These are phyloP conservation scores for Emericellopsis cladophorae DNA, from an alignment of 2,329 filamentous ascomycete genomes.

Conservation along the genomic window DNA sequence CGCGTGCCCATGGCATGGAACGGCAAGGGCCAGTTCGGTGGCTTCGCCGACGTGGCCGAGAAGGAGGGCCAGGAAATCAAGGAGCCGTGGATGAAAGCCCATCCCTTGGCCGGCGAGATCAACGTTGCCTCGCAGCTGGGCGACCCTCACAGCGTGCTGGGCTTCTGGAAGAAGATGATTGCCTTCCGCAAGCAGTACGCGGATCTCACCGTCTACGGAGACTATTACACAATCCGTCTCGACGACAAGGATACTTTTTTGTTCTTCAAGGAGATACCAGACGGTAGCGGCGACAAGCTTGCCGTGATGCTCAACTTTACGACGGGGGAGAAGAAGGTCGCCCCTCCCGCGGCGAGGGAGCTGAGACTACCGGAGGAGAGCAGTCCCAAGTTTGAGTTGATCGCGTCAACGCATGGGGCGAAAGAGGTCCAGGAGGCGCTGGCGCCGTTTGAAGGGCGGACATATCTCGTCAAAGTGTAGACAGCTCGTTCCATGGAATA, in stretches of 20 bases:
- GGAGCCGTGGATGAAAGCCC: constrained; percentile 6
- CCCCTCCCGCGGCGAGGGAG: constrained; percentile 8
- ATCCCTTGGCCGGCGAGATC: constrained; percentile 4
- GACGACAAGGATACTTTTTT: constrained; percentile 9
- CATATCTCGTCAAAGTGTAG: constrained; percentile 10
- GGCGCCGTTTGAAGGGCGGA: constrained; percentile 16
- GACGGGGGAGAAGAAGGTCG: constrained; percentile 12
- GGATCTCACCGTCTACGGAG: constrained; percentile 19
- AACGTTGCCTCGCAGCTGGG: constrained; percentile 4
- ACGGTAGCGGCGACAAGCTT: constrained; percentile 10
- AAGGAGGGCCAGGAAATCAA: constrained; percentile 1
- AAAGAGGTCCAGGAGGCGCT: constrained; percentile 8
- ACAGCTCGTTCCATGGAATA: background rate
- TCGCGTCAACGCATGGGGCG: constrained; percentile 13
- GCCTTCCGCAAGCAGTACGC: constrained; percentile 16
- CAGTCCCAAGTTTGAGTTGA: constrained; percentile 9
- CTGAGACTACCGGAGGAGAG: constrained; percentile 5
- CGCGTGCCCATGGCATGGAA: constrained; percentile 59
- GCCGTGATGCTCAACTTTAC: constrained; percentile 19
- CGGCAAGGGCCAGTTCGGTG: constrained; percentile 14
- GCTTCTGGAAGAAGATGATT: constrained; percentile 18
- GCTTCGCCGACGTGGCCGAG: constrained; percentile 16
- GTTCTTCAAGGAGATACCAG: constrained; percentile 14
- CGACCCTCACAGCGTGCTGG: constrained; percentile 2
- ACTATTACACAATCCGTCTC: constrained; percentile 13